These are phyloP conservation scores for Lipomyces yamanashiensis DNA, from an alignment of 805 yeast species.

Conservation along the genomic window DNA sequence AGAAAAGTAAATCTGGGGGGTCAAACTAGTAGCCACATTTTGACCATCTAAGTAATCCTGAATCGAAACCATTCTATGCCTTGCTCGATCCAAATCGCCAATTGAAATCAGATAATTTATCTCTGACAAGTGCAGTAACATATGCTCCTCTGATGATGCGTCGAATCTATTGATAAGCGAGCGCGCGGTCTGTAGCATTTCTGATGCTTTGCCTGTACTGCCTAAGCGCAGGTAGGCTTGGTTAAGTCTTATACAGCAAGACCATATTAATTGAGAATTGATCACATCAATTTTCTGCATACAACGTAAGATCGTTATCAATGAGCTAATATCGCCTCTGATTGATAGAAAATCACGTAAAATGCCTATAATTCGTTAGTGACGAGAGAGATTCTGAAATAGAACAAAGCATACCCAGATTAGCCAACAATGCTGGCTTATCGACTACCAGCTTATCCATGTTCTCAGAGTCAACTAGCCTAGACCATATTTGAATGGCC, in stretches of 20 bases:
- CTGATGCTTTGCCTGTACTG: conserved; percentile 14
- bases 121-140: conserved; percentile 6
- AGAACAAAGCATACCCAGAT: conserved; percentile 5
- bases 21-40: not conserved
- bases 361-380: conserved; percentile 11
- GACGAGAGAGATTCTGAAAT: not conserved
- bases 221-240: conserved; percentile 15
- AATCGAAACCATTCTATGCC: not conserved
- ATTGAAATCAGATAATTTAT: conserved; percentile 15
- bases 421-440: conserved; percentile 2
- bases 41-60: not conserved
- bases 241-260: conserved; percentile 1
- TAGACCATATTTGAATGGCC: conserved; percentile 12
- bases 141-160: not conserved
- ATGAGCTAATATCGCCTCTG: conserved; percentile 9
- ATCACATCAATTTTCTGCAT: conserved; percentile 11
- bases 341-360: conserved; percentile 16
- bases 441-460: conserved; percentile 12
- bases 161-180: not conserved
- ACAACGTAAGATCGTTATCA: conserved; percentile 5
- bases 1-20: not conserved
- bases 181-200: conserved; percentile 6
- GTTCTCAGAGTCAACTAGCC: not conserved
- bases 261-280: not conserved
- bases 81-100: conserved; percentile 28